These are phyloP conservation scores for Diaporthe sp. DNA, from an alignment of 2,329 filamentous ascomycete genomes.

Conservation along the genomic window DNA sequence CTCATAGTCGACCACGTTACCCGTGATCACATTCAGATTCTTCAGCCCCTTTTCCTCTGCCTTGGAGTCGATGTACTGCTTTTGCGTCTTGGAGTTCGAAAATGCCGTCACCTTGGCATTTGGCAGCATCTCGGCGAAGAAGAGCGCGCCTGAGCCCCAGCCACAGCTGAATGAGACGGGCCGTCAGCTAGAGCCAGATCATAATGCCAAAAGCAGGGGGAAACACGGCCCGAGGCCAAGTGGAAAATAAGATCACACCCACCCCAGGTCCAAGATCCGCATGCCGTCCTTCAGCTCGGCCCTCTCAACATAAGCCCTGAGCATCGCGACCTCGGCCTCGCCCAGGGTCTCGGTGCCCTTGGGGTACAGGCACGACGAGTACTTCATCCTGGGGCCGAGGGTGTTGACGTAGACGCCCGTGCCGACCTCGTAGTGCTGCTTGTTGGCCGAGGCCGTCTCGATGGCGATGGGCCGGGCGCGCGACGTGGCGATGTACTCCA, in stretches of 20 bases:
- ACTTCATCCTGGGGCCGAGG: constrained; percentile 80
- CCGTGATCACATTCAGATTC: constrained; percentile 76
- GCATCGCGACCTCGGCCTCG: constrained; percentile 77
- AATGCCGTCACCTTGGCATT: constrained; percentile 75
- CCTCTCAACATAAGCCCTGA: constrained; percentile 73
- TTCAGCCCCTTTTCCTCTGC: constrained; percentile 68
- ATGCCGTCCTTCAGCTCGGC: constrained; percentile 72
- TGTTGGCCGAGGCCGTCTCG: constrained; percentile 74
- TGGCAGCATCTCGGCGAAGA: constrained; percentile 75
- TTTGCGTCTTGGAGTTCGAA: constrained; percentile 79
- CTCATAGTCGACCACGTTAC: constrained; percentile 76
- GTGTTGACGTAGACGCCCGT: constrained; percentile 73
- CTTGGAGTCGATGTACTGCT: constrained; percentile 73
- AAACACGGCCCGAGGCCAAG: constrained; percentile 40
- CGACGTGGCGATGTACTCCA: constrained; percentile 73
- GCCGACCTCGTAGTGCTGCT: constrained; percentile 81
- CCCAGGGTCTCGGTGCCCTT: constrained; percentile 73
- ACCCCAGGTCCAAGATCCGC: constrained; percentile 74
- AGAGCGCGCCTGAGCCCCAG: constrained; percentile 77
- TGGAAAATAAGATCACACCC: constrained; percentile 42
- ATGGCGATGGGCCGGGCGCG: constrained; percentile 76
- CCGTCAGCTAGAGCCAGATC: background rate
- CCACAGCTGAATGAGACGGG: constrained; percentile 65
- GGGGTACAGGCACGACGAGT: constrained; percentile 76
- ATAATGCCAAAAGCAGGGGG: background rate